A percentile compares a stretch with the other conserved stretches of the same genome.
Conservation (phyloP, 306 rosid genomes). For the Vigna hirtella region DNA sequence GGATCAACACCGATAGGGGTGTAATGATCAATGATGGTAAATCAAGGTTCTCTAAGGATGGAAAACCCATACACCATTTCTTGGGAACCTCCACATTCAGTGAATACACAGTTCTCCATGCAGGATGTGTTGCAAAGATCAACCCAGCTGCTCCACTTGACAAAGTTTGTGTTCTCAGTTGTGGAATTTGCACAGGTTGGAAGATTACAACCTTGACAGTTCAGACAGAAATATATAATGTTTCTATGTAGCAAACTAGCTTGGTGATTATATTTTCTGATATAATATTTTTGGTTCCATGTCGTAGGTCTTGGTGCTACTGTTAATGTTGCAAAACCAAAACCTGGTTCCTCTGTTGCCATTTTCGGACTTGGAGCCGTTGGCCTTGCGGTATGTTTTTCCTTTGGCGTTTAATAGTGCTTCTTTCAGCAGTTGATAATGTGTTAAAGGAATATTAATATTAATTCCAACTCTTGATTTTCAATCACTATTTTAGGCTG, state of each 20-base stretch:
- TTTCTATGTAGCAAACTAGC: not conserved
- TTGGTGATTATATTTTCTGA: not conserved
- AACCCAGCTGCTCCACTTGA: conserved; percentile 61
- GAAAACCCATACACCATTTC: conserved; percentile 80
- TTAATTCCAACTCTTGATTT: not conserved
- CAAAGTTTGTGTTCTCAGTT: conserved; percentile 21
- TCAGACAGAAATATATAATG: not conserved
- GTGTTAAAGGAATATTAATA: not conserved
- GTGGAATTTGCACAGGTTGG: conserved; percentile 28
- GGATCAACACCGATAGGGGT: conserved; percentile 90
- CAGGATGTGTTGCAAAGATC: conserved; percentile 84
- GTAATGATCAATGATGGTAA: conserved; percentile 70
- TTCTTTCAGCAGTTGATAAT: not conserved
- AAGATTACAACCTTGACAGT: not conserved
- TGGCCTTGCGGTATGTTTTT: conserved; percentile 83
- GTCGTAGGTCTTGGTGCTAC: conserved; percentile 85
- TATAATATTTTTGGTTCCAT: not conserved
- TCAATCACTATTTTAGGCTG: conserved; percentile 57
- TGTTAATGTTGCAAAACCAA: conserved; percentile 87
- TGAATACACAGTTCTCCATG: conserved; percentile 80
- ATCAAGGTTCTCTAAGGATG: conserved; percentile 73
- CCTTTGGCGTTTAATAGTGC: too few species aligned
- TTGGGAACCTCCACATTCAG: conserved; percentile 92
- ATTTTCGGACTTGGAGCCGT: conserved; percentile 92
- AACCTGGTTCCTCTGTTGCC: conserved; percentile 83